These are phyloP conservation scores for Heritiera littoralis DNA, from an alignment of 345 rosid genomes.

Conservation along the genomic window DNA sequence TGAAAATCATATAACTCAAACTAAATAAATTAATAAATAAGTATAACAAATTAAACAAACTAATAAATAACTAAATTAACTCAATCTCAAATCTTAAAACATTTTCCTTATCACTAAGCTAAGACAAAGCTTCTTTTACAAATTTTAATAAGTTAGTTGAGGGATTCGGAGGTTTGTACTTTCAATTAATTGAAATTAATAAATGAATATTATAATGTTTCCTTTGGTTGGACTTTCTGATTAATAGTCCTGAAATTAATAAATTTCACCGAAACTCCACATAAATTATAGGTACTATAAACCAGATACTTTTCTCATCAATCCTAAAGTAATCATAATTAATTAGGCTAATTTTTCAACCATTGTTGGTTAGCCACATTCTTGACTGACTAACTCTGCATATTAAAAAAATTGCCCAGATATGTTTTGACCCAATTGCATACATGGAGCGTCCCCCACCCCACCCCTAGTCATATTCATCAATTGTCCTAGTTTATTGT, in stretches of 20 bases:
- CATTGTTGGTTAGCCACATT: not conserved
- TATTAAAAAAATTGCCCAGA: not conserved
- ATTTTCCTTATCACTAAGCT: no score
- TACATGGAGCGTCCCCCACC: no score
- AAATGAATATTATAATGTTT: not conserved
- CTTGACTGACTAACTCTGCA: not conserved
- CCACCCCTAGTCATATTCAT: no score
- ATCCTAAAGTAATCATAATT: not conserved
- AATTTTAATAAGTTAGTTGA: not conserved
- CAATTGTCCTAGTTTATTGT: not conserved
- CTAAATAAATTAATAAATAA: no score
- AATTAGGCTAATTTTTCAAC: not conserved
- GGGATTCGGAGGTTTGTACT: not conserved
- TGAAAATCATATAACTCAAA: no score
- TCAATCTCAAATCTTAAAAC: no score
- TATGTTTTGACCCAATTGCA: no score
- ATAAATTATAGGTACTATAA: not conserved
- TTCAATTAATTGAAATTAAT: not conserved
- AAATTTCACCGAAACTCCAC: not conserved
- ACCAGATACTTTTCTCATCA: not conserved
- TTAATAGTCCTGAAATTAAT: not conserved
- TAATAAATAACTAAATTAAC: no score
- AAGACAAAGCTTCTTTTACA: no score
- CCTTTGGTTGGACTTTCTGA: not conserved
- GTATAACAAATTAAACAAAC: no score